Percentiles rank a stretch among this genome's conserved stretches.
phyloP scores from a whole-genome alignment of 2,329 filamentous ascomycete species.

The Pseudocercospora musae region DNA sequence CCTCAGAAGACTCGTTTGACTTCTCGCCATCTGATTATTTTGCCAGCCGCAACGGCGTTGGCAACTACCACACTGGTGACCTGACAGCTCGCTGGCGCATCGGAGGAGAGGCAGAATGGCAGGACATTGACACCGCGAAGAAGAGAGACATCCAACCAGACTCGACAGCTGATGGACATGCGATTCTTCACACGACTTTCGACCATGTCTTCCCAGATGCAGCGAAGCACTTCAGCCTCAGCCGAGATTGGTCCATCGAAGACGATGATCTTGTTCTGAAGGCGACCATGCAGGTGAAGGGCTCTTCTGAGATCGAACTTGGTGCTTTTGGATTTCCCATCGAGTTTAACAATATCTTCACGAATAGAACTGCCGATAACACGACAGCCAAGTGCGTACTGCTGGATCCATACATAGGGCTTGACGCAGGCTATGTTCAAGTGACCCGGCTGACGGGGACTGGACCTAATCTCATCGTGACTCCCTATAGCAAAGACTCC shows the following conservation, averaged over 20 bases:
- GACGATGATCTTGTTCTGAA: conserved; percentile 51
- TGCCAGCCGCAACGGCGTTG: conserved; percentile 46
- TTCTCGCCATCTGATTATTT: conserved; percentile 56
- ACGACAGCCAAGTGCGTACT: conserved; percentile 54
- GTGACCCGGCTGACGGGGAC: conserved; percentile 52
- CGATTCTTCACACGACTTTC: conserved; percentile 4
- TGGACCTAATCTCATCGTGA: conserved; percentile 54
- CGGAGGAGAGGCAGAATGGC: conserved; percentile 43
- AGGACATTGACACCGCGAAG: conserved; percentile 46
- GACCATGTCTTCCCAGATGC: conserved; percentile 2
- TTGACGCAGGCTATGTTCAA: conserved; percentile 57
- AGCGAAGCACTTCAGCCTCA: conserved; percentile 42
- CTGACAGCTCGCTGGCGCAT: conserved; percentile 55
- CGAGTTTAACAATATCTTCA: conserved; percentile 63
- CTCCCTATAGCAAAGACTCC: conserved; percentile 48
- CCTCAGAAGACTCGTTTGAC: conserved; percentile 45
- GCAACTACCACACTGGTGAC: conserved; percentile 59
- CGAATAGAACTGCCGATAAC: conserved; percentile 46
- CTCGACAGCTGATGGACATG: background rate
- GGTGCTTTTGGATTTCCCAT: conserved; percentile 58
- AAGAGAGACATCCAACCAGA: conserved; percentile 13
- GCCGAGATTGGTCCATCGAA: conserved; percentile 51
- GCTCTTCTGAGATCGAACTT: conserved; percentile 45
- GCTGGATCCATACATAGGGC: conserved; percentile 59
- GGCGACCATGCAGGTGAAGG: conserved; percentile 52